A percentile compares a stretch with the other conserved stretches of the same genome.
Conservation (phyloP, 208 protist species). For the Wallacemonas rigidus region DNA sequence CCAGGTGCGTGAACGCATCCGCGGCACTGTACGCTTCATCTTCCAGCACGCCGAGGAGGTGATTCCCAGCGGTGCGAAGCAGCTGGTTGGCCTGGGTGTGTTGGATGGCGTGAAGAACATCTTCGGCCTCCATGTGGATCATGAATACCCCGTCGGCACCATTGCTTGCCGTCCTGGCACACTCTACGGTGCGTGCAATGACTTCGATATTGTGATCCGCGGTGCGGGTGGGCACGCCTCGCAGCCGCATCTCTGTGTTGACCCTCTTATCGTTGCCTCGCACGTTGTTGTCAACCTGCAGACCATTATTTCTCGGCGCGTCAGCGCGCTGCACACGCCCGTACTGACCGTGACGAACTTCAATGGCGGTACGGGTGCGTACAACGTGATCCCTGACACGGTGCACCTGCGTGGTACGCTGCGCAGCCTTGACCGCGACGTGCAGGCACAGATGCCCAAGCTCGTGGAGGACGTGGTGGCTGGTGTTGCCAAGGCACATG, state of each 20-base stretch:
- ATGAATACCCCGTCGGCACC: constrained; percentile 15
- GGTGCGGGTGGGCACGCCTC: constrained; percentile 71
- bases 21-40: constrained; percentile 53
- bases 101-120: constrained; percentile 50
- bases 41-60: constrained; percentile 61
- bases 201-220: constrained; percentile 72
- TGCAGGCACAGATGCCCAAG: constrained; percentile 54
- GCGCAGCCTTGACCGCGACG: constrained; percentile 64
- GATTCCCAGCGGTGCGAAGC: constrained; percentile 49
- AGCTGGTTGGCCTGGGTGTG: constrained; percentile 42
- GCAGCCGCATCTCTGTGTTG: constrained; percentile 61
- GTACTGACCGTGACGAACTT: constrained; percentile 71
- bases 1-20: constrained; percentile 37
- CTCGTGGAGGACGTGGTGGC: constrained; percentile 72
- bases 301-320: constrained; percentile 64
- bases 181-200: constrained; percentile 52
- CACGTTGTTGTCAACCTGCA: constrained; percentile 60
- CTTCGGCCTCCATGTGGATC: constrained; percentile 41
- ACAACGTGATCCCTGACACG: constrained; percentile 77
- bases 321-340: constrained; percentile 54
- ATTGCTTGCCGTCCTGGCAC: constrained; percentile 38
- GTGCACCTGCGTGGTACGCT: constrained; percentile 73
- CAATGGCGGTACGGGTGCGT: constrained; percentile 51
- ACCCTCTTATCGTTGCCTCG: constrained; percentile 68
- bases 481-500: constrained; percentile 62